Evolutionary conservation across 768 basidiomycete species (phyloP), one percentile per base, ranked within the genome.

Genomic region (Erythrobasidium yunnanense): DNA sequence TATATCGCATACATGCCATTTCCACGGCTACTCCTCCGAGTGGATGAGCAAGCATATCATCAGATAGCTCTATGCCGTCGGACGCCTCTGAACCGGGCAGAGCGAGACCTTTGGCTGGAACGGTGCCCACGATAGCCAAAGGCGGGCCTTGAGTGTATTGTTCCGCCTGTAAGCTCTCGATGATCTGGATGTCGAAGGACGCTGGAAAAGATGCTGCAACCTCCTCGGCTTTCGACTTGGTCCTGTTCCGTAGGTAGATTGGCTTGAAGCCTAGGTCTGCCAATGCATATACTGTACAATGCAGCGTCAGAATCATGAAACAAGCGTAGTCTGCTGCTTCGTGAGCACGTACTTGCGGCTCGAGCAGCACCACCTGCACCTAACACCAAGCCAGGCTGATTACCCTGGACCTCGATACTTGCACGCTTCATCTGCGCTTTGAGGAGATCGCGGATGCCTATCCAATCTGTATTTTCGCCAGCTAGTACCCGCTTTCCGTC

Each of bases 381-480:
- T 68, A 97, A 88, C 60, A 97, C 86, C 65, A 96, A 80, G 23
- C 81, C 87, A 0, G 83, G 80, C 33, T 70, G 81, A 68, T 45
- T 77, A 70, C 42, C 75, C 6, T 69, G 60, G 42, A 18, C 42
- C 15, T 29, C 17, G 23, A 18, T 13, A 53, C 23, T 15, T 18
- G 1, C 15, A 15, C 22, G 30, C 35, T 17, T 17, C 17, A 45
- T 32, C 2, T 66, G 67, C n/a, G 68, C 57, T 30, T 62, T 54
- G 47, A 74, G 73, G 13, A 78, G 81, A 18, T 83, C 79, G 18
- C 80, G 80, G 70, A 97, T 91, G 0, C 88, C 92, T 55, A 88
- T 76, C 86, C 93, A 97, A 73, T 96, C 93, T 0, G 92, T 93
- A 77, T 97, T 97, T 73, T 97, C 91, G 1, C 93, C 93, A 47